Evolutionary conservation across 1,284 basidiomycete species (phyloP).

Genomic region (Pseudozyma sp.): DNA sequence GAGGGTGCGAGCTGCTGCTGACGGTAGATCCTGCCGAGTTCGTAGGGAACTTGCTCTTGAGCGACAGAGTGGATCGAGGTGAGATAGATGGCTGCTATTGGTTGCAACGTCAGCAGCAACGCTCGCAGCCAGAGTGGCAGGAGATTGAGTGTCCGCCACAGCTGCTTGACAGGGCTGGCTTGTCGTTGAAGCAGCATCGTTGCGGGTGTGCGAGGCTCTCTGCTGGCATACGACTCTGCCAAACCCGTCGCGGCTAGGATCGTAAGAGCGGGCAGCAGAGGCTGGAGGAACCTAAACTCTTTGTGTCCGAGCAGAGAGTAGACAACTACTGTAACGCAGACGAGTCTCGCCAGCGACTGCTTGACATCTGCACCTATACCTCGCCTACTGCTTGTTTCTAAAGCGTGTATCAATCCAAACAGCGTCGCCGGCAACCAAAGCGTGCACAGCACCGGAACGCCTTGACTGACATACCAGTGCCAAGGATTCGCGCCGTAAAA

Average conservation of each 20-base stretch:
- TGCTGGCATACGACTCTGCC: constrained; percentile 18
- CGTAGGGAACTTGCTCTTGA: constrained; percentile 50
- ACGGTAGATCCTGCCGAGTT: constrained; percentile 30
- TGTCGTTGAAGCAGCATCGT: not conserved
- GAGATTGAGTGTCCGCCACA: constrained; percentile 22
- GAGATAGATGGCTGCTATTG: constrained; percentile 49
- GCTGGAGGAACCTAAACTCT: constrained; percentile 96
- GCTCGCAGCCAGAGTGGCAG: constrained; percentile 33
- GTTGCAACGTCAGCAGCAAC: constrained; percentile 35
- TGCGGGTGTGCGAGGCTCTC: not conserved
- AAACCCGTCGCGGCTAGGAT: constrained; percentile 74
- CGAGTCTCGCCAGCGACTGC: constrained; percentile 28
- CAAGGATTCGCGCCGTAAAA: constrained; percentile 90
- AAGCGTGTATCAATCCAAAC: constrained; percentile 70
- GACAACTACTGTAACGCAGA: constrained; percentile 32
- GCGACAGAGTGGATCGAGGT: constrained; percentile 48
- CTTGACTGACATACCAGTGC: constrained; percentile 91
- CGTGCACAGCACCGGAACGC: constrained; percentile 81
- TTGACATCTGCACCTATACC: constrained; percentile 4
- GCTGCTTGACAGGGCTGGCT: not conserved
- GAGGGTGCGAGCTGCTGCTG: constrained; percentile 16
- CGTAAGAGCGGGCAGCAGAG: constrained; percentile 86
- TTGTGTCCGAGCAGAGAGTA: constrained; percentile 72
- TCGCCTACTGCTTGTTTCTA: not conserved
- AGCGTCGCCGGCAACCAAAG: constrained; percentile 80